Conservation (phyloP, 306 rosid genomes). For the Castanopsis chinensis region DNA sequence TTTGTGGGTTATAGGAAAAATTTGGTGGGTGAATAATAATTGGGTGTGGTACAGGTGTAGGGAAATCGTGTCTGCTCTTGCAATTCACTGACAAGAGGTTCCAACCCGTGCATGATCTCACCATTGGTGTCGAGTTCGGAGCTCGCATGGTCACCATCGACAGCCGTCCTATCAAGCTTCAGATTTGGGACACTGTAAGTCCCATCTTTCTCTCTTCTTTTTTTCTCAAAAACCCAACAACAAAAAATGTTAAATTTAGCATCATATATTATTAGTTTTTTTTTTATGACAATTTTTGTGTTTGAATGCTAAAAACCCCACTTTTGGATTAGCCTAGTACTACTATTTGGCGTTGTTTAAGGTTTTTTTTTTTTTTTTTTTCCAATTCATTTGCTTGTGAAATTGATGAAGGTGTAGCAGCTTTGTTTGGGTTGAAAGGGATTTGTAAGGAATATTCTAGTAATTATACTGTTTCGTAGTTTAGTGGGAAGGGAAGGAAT, state of each 20-base stretch:
- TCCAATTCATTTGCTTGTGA: not conserved
- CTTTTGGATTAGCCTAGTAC: not conserved
- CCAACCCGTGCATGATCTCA: slow-evolving; percentile 97
- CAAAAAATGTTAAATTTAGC: no score
- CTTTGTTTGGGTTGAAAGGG: no score
- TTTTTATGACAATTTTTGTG: not conserved
- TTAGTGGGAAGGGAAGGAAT: no score
- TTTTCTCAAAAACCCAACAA: not conserved
- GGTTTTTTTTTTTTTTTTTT: not conserved
- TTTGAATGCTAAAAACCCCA: not conserved
- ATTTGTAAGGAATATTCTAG: no score
- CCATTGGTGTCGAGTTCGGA: slow-evolving; percentile 96
- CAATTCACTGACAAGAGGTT: slow-evolving; percentile 97
- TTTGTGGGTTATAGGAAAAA: not conserved
- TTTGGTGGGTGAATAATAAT: slow-evolving; percentile 5
- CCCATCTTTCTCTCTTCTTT: not conserved
- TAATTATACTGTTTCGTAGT: no score
- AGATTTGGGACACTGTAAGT: slow-evolving; percentile 98
- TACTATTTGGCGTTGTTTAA: not conserved
- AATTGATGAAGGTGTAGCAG: no score
- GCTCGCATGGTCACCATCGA: slow-evolving; percentile 96
- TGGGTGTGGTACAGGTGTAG: slow-evolving; percentile 61
- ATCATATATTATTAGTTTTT: not conserved
- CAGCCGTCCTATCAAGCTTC: slow-evolving; percentile 81
- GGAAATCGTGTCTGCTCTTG: slow-evolving; percentile 88